These are phyloP conservation scores for Boletus rex-veris DNA, from an alignment of 768 basidiomycete species.

Conservation along the genomic window DNA sequence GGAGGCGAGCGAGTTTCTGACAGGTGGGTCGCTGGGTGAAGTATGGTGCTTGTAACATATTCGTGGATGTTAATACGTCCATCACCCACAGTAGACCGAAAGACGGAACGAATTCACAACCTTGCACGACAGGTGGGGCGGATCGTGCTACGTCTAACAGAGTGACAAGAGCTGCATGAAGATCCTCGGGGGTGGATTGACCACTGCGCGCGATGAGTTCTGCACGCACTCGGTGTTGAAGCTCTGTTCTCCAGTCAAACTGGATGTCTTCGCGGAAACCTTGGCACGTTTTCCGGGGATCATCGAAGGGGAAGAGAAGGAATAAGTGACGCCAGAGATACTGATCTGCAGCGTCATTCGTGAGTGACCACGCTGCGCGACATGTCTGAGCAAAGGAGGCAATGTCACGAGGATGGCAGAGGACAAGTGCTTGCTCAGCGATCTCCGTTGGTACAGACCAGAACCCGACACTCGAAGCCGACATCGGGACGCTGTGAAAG, in stretches of 20 bases:
- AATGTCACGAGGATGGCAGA: slow-evolving; percentile 56
- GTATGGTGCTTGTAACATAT: slow-evolving; percentile 30
- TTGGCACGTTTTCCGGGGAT: slow-evolving; percentile 43
- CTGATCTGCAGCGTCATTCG: slow-evolving; percentile 49
- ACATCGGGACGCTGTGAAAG: slow-evolving; percentile 5
- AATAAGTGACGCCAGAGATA: slow-evolving; percentile 71
- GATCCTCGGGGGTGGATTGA: slow-evolving; percentile 25
- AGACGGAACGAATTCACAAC: slow-evolving; percentile 31
- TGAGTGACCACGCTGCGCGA: slow-evolving; percentile 42
- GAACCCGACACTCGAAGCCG: slow-evolving; percentile 10
- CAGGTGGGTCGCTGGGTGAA: slow-evolving; percentile 10
- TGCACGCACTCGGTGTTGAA: slow-evolving; percentile 42
- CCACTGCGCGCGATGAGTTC: slow-evolving; percentile 28
- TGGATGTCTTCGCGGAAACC: slow-evolving; percentile 8
- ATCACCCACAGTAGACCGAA: slow-evolving; percentile 47
- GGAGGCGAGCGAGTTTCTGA: slow-evolving; percentile 43
- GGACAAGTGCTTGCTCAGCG: slow-evolving; percentile 51
- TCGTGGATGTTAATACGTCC: slow-evolving; percentile 37
- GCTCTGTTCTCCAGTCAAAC: slow-evolving; percentile 36
- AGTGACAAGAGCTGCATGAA: slow-evolving; percentile 35
- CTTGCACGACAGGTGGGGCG: slow-evolving; percentile 28
- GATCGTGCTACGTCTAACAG: slow-evolving; percentile 41
- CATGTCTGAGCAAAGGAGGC: slow-evolving; percentile 58
- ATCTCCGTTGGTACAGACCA: slow-evolving; percentile 47
- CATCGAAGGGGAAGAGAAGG: slow-evolving; percentile 57